These are phyloP conservation scores for Diddensiella transvaalensis DNA, from an alignment of 805 yeast species.

Conservation along the genomic window DNA sequence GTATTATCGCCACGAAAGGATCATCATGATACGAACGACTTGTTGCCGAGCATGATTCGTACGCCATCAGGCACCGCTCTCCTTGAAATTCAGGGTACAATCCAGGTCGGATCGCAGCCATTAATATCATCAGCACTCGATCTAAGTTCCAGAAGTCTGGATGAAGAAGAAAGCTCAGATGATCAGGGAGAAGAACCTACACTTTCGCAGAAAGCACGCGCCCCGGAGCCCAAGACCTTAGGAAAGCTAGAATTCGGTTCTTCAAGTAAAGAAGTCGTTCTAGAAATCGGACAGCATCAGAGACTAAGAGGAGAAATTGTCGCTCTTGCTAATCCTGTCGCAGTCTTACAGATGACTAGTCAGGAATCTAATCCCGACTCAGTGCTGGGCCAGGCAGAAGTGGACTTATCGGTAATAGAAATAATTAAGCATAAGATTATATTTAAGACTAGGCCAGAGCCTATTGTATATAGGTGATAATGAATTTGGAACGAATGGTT, in stretches of 20 bases:
- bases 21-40: background rate
- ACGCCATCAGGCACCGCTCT: slow-evolving; percentile 26
- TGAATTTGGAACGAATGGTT: too few species aligned
- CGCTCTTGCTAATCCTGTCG: slow-evolving; percentile 22
- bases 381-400: slow-evolving; percentile 6
- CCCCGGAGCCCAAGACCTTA: slow-evolving; percentile 5
- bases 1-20: background rate
- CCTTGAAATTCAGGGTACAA: slow-evolving; percentile 24
- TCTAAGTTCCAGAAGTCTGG: slow-evolving; percentile 4
- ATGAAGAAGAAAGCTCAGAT: background rate
- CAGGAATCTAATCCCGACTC: slow-evolving; percentile 3
- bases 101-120: slow-evolving; percentile 22
- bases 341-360: slow-evolving; percentile 18
- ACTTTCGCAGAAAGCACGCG: background rate
- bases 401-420: slow-evolving; percentile 22
- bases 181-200: background rate
- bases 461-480: slow-evolving; percentile 13
- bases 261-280: slow-evolving; percentile 11
- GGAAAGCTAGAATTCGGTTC: slow-evolving; percentile 18
- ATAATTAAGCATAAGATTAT: slow-evolving; percentile 22
- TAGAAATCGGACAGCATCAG: slow-evolving; percentile 25
- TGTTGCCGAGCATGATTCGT: slow-evolving; percentile 17
- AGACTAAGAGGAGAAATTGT: slow-evolving; percentile 22
- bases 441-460: slow-evolving; percentile 24
- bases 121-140: slow-evolving; percentile 19